Conservation (phyloP, 495 filamentous ascomycete genomes). For the Lichenothelia convexa region DNA sequence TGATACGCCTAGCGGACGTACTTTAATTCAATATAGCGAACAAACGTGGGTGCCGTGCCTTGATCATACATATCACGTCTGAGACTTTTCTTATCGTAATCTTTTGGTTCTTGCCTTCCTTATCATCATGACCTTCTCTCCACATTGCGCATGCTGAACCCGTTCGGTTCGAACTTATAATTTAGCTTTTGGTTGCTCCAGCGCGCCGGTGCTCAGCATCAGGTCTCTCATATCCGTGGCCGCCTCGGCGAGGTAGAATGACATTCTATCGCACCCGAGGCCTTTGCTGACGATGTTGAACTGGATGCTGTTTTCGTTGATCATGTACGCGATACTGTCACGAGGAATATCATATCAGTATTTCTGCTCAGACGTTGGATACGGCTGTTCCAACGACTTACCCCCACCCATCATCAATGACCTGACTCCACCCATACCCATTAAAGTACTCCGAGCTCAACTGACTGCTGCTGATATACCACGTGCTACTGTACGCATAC, state of each 20-base stretch:
- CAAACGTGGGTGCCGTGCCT: too few relatives aligned
- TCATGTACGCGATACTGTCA: conserved; percentile 82
- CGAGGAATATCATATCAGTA: not conserved
- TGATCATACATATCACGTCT: too few relatives aligned
- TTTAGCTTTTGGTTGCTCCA: conserved; percentile 78
- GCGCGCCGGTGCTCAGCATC: conserved; percentile 61
- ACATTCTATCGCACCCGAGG: conserved; percentile 80
- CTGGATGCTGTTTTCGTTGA: conserved; percentile 95
- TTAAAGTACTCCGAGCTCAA: conserved; percentile 95
- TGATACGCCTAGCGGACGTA: too few relatives aligned
- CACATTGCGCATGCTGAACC: not conserved
- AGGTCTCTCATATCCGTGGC: conserved; percentile 80
- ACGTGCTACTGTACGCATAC: conserved; percentile 65
- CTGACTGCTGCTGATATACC: conserved; percentile 80
- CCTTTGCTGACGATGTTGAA: conserved; percentile 97
- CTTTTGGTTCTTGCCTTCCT: too few relatives aligned
- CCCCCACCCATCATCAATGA: conserved; percentile 88
- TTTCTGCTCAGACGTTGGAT: not conserved
- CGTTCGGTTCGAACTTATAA: conserved; percentile 30
- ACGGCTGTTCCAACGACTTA: conserved; percentile 6
- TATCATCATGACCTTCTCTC: too few relatives aligned
- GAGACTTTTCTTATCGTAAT: too few relatives aligned
- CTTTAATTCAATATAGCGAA: too few relatives aligned
- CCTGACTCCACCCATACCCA: conserved; percentile 98
- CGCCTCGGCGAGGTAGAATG: conserved; percentile 84